Conservation (phyloP, 73 alveolate species). For the Paramecium octaurelia region DNA sequence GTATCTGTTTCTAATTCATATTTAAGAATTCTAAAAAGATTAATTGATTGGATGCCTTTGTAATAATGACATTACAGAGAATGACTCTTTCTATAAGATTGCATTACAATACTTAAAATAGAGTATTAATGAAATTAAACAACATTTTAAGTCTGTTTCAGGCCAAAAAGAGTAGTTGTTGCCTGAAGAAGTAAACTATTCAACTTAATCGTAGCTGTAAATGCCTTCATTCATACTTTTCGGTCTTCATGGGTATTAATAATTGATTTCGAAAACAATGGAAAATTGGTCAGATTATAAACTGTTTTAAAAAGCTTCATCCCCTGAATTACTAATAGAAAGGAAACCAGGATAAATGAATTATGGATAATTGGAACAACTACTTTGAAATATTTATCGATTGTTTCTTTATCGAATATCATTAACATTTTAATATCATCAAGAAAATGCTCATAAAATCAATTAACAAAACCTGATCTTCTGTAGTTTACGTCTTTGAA, state of each 20-base stretch:
- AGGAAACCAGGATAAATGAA: not conserved
- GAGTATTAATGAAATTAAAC: not conserved
- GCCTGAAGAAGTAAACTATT: slow-evolving; percentile 20
- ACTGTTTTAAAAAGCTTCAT: not conserved
- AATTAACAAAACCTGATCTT: not conserved
- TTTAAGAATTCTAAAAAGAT: slow-evolving; percentile 16
- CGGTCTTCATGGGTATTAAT: not conserved
- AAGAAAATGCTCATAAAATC: not conserved
- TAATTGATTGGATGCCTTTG: not conserved
- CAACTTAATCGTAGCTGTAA: not conserved
- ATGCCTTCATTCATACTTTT: not conserved
- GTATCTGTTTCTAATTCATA: not conserved
- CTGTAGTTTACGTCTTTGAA: not conserved
- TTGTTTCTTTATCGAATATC: not conserved
- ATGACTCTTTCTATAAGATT: not conserved
- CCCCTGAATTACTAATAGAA: slow-evolving; percentile 22
- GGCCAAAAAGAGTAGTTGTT: not conserved
- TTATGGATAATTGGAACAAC: slow-evolving; percentile 34
- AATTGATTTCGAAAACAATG: not conserved
- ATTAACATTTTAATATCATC: not conserved
- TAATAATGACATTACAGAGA: not conserved
- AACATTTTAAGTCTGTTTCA: not conserved
- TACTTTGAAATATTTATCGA: not conserved
- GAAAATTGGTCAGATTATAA: slow-evolving; percentile 10
- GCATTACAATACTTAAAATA: not conserved